phyloP scores from a whole-genome alignment of 2,329 filamentous ascomycete species.

The Eutypella sp. region DNA sequence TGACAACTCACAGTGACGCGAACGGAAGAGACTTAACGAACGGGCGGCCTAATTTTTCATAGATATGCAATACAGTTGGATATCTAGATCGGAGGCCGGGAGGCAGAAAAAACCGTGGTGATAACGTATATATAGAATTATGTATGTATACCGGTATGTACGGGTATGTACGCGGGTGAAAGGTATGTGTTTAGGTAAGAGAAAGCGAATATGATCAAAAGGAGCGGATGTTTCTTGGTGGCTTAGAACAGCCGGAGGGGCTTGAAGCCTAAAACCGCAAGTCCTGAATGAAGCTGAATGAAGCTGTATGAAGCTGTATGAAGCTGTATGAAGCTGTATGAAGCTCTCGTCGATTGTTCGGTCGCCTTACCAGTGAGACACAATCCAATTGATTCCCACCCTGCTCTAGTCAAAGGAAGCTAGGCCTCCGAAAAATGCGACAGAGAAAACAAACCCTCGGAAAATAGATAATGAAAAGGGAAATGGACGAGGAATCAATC shows the following conservation, averaged over 20 bases:
- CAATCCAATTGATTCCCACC: not conserved
- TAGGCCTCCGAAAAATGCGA: not conserved
- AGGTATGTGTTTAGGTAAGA: not conserved
- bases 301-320: not conserved
- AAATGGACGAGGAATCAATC: not conserved
- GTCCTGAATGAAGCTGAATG: not conserved
- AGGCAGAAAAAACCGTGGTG: not conserved
- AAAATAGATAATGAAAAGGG: not conserved
- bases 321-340: not conserved
- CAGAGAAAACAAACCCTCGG: not conserved
- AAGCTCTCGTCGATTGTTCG: not conserved
- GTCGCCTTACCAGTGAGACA: not conserved
- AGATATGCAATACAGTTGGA: not conserved
- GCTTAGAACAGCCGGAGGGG: not conserved
- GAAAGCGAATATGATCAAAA: not conserved
- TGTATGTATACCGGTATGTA: too few relatives aligned
- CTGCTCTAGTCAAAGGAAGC: not conserved
- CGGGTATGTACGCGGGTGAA: too few relatives aligned
- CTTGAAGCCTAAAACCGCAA: not conserved
- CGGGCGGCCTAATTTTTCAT: not conserved
- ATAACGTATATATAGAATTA: not conserved
- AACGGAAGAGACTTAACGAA: slow-evolving; percentile 14
- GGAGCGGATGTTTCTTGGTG: not conserved
- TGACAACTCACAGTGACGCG: slow-evolving; percentile 28
- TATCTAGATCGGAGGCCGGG: not conserved